Base-by-base conservation (phyloP, 164 flowering plant species). In the Saururus chinensis region DNA sequence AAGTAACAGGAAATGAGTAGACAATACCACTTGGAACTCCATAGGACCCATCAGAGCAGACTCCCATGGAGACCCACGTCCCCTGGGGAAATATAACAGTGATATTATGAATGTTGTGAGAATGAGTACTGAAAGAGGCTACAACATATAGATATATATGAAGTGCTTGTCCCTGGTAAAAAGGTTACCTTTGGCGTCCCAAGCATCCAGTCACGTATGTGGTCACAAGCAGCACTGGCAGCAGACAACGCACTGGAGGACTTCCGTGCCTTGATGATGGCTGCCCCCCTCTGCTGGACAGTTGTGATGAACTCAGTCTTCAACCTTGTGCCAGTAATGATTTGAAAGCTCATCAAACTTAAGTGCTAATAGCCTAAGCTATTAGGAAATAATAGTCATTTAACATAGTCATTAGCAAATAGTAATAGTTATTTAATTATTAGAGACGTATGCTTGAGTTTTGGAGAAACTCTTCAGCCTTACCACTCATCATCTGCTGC, bases 31-130 rank as follows among this genome's bases (percentile, higher is more conserved):
- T 64, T 53, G 71, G 87, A 22, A 89, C 77, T 14, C 83, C 85
- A 60, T 89, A 92, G 51, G 96, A 92, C 0, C 98, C 98, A 77
- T 89, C 96, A 59, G 96, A 86, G 70, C 67, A 84, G 19, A 89
- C 93, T 63, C 96, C 96, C 98, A 92, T 89, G 12, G 96, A 92
- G 16, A 86, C 91, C 92, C 91, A 89, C 37, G 82, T 80, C 26
- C 89, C 96, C 92, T 89, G 75, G 8, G 61, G n/a, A 8, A 53
- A 70, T 55, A 67, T 37, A 20, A 13, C 42, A 8, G 16, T 41
- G 19, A 45, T 22, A 22, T 37, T 21, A 30, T 2, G 37, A 30
- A 2, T 30, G 37, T 2, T 22, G 9, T 37, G 11, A 19, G 40
- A 57, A 57, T 7, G n/a, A 16, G 20, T 4, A 25, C 10, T 25